Base-by-base conservation (phyloP, 1,284 basidiomycete species). In the Microbotryum saponariae region DNA sequence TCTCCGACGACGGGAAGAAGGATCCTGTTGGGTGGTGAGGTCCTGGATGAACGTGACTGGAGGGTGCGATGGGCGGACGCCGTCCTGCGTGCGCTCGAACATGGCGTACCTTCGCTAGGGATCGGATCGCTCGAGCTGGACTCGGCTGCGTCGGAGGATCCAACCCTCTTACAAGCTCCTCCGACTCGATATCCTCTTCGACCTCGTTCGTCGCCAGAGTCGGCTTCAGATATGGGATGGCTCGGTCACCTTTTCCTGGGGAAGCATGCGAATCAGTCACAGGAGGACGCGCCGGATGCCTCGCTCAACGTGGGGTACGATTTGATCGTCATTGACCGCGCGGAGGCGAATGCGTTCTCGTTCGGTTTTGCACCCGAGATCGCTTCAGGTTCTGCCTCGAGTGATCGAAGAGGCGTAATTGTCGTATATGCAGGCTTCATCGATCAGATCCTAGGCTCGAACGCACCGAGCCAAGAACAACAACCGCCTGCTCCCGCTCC, bases 391-490 rank as follows among this genome's bases (percentile, higher is more conserved):
- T 5, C 42, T 1, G 52, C 52, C 2, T 50, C 57, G 31, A 20
- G 31, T 8, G 53, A 33, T 7, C 29, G 59, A 9, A 31, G 66
- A 10, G 68, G 68, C 25, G 66, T 70, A 3, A 64, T 73, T 23
- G 68, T 72, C 45, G 68, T 73, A 23, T 73, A 72, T 42, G 4
- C n/a, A 58, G 69, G 72, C 31, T 70, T 72, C 62, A 55, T 73
- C n/a, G 64, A 72, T 46, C 60, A 71, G 45, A 70, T 73, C 48
- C 59, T 72, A 42, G 56, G 53, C 45, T 37, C 33, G 21, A 51
- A 51, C 21, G 20, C 56, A 4, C 20, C 33, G 14, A 23, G 23
- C 23, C 37, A 42, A 4, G 16, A 16, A 14, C 37, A 42, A 12
- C 37, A 42, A 18, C 44, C 56, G 14, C 54, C 56, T 6, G 7